Percentiles rank a stretch among this genome's conserved stretches.
Evolutionary conservation across 257 asterid species (phyloP).

Genomic region (Verbascum thapsus): DNA sequence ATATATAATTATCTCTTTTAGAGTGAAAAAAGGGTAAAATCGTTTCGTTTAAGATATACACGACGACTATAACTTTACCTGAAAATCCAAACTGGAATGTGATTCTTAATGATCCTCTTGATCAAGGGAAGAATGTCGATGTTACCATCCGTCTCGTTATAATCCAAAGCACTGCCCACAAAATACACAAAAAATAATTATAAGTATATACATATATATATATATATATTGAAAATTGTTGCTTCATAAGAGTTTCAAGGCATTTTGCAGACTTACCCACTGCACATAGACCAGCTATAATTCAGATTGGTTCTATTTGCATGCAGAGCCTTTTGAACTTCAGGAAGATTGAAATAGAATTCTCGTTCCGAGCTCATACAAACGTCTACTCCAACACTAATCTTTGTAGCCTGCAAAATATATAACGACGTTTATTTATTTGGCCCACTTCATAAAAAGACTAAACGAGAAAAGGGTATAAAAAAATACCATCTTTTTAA

Average conservation of each 20-base stretch:
- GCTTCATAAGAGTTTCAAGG: neutral
- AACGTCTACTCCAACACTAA: slow-evolving; percentile 81
- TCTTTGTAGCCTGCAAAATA: slow-evolving; percentile 75
- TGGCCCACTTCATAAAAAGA: neutral
- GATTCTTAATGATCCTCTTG: slow-evolving; percentile 55
- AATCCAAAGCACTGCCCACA: slow-evolving; percentile 52
- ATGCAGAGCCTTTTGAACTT: slow-evolving; percentile 93
- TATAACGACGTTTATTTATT: neutral
- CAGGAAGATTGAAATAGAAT: slow-evolving; percentile 90
- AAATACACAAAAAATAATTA: slow-evolving; percentile 9
- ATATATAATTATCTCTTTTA: neutral
- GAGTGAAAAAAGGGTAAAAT: neutral
- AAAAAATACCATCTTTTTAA: slow-evolving; percentile 64
- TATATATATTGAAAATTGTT: neutral
- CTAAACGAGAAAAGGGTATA: neutral
- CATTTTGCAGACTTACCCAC: slow-evolving; percentile 48
- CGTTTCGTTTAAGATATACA: too few species aligned
- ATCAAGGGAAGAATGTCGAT: slow-evolving; percentile 77
- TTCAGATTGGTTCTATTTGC: slow-evolving; percentile 88
- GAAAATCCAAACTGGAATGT: slow-evolving; percentile 78
- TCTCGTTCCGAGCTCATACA: slow-evolving; percentile 84
- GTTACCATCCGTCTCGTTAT: slow-evolving; percentile 61
- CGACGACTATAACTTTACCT: too few species aligned
- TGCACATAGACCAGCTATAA: slow-evolving; percentile 84
- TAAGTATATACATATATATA: too few species aligned